Evolutionary conservation across 1,139 yeast species (phyloP), one percentile per base, ranked within the genome.

Genomic region (Zygosaccharomyces sapae): DNA sequence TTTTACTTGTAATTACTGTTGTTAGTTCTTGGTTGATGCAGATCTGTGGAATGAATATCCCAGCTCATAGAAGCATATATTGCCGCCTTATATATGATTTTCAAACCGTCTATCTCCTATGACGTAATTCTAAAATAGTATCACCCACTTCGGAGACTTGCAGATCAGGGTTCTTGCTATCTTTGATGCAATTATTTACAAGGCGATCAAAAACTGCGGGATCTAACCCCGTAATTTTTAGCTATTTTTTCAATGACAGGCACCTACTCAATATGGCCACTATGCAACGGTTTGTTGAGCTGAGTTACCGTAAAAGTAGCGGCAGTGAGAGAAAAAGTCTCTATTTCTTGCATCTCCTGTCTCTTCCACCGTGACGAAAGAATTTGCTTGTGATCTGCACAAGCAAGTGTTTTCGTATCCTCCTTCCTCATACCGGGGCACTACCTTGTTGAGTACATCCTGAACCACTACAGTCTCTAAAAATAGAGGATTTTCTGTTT

Each of bases 351-450:
- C 25, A 22, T 22, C 7, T 22, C 7, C 7, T 6, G 7, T 5
- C 25, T 6, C 7, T 6, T 22, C 7, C 25, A 22, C 25, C 7
- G 7, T 22, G 25, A 22, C 7, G 7, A 1, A 22, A 22, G 25
- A 22, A 6, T 22, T 6, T 22, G 25, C 25, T 22, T 22, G 7
- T 22, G 25, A 22, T 22, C 7, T 22, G 7, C 25, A 22, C 31
- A 37, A 27, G 27, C 16, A 12, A 4, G 12, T 19, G 6, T n/a
- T 2, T 22, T 4, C 18, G 18, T n/a, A n/a, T n/a, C n/a, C n/a
- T n/a, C n/a, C n/a, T n/a, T n/a, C n/a, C n/a, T 41, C 44, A 59
- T 24, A 56, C 55, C 4, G 64, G 57, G 69, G 68, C 1, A 63
- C 61, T 2, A 65, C 60, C 31, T 56, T 59, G 12, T 45, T 52